Evolutionary conservation across 176 grass and related monocot species (phyloP).

Genomic region (Triticum timopheevii): DNA sequence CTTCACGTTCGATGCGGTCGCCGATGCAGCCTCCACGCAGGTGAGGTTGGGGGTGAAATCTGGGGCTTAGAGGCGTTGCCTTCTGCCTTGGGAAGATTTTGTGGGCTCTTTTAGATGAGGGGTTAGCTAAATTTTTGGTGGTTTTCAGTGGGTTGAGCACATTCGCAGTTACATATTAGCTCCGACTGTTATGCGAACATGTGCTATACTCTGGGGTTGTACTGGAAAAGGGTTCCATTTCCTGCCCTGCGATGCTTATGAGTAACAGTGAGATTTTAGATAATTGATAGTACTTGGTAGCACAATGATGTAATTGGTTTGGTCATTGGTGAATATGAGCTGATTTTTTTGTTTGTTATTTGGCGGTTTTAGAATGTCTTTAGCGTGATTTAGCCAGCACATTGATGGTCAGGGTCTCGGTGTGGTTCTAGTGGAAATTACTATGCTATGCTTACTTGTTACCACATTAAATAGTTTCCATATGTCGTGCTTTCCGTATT

Average conservation of each 20-base stretch:
- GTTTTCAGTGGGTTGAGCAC: neutral
- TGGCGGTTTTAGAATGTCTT: neutral
- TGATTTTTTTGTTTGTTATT: neutral
- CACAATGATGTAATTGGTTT: neutral
- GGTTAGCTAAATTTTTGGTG: neutral
- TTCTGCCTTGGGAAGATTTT: neutral
- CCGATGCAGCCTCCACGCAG: slow-evolving; percentile 63
- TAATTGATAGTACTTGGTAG: neutral
- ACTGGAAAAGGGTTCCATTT: no score
- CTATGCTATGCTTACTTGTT: slow-evolving; percentile 2
- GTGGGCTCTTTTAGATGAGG: neutral
- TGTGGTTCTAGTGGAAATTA: neutral
- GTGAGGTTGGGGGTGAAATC: slow-evolving; percentile 23
- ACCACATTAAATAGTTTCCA: neutral
- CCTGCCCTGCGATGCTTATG: neutral
- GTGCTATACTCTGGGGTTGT: neutral
- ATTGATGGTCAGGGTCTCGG: neutral
- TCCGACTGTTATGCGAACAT: neutral
- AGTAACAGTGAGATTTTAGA: neutral
- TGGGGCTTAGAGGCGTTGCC: neutral
- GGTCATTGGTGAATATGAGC: neutral
- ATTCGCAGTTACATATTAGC: neutral
- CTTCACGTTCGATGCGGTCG: slow-evolving; percentile 85
- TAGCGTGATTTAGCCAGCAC: neutral
- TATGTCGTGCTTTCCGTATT: neutral